Base-by-base conservation (phyloP, 805 yeast genomes). In the Starmerella apicola region DNA sequence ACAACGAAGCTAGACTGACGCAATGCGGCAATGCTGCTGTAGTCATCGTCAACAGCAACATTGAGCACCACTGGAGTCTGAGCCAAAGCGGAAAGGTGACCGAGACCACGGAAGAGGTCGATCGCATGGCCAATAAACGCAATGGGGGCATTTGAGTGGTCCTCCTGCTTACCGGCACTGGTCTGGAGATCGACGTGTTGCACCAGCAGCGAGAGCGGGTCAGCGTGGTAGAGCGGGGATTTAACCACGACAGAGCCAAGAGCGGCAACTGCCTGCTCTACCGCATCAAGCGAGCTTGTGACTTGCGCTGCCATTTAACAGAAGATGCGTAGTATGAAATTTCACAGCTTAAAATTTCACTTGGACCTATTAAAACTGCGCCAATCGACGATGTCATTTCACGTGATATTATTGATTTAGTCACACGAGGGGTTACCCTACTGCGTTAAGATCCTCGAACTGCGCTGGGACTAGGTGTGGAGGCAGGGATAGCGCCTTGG, bases 1-100 rank as follows among this genome's bases (percentile, higher is more conserved):
- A 79, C 65, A 5, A 75, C 70, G 50, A 67, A 70, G 13, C 75
- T 74, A 30, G 79, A 64, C 57, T 82, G 88, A 55, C 86, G 76
- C 50, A 81, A 65, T 6, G 83, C 70, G n/a, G 88, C 65, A 21
- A 83, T 70, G 13, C 72, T 63, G 21, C 81, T 74, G 60, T 67
- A 82, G 57, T 85, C 95, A 46, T 68, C 67, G 39, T 27, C 43
- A 7, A 50, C 44, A n/a, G 33, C 38, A 23, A 42, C 45, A 27
- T 52, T 55, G 30, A 52, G 37, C 8, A 51, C 55, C 1, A 49
- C 42, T 1, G 53, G 51, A 9, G 39, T 18, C 17, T 19, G 23
- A 9, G 29, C 35, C 13, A 52, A 37, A 1, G 45, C 38, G 5
- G 30, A 8, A 22, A 51, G 37, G 27, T 47, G 50, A 37, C 48